phyloP scores from a whole-genome alignment of 306 rosid genomes.

The Lupinus albus region DNA sequence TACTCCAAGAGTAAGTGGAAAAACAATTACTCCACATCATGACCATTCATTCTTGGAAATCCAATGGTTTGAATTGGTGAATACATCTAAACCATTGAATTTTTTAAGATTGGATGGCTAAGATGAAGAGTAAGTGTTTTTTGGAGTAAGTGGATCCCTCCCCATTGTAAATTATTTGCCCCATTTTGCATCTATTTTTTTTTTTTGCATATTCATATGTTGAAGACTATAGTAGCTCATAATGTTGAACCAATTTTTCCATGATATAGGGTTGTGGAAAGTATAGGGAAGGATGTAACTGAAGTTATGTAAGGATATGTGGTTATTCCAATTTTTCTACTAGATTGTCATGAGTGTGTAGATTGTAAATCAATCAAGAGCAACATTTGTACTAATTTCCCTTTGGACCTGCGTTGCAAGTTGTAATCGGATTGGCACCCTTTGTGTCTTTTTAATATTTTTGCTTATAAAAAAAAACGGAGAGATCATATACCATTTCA shows the following conservation, averaged over 20 bases:
- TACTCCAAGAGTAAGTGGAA: too few species aligned
- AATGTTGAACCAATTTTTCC: constrained; percentile 2
- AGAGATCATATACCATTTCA: constrained; percentile 62
- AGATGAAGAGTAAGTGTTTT: too few species aligned
- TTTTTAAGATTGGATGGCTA: too few species aligned
- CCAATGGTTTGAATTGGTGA: too few species aligned
- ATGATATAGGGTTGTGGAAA: constrained; percentile 70
- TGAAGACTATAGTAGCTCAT: not conserved
- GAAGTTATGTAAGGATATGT: constrained; percentile 73
- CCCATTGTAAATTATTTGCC: constrained; percentile 2
- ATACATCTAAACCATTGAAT: too few species aligned
- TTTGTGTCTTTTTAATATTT: too few species aligned
- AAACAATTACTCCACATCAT: too few species aligned
- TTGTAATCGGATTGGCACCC: too few species aligned
- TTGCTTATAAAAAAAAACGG: too few species aligned
- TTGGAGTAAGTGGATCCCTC: too few species aligned
- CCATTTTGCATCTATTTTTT: not conserved
- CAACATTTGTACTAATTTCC: constrained; percentile 65
- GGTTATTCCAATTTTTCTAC: constrained; percentile 66
- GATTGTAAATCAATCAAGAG: constrained; percentile 77
- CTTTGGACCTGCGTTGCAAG: too few species aligned
- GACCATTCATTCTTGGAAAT: too few species aligned
- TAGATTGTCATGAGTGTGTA: constrained; percentile 69
- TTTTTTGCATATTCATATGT: constrained; percentile 3
- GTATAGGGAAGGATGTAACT: constrained; percentile 66